phyloP scores from a whole-genome alignment of 1,284 basidiomycete species.

The Schizophyllum commune region DNA sequence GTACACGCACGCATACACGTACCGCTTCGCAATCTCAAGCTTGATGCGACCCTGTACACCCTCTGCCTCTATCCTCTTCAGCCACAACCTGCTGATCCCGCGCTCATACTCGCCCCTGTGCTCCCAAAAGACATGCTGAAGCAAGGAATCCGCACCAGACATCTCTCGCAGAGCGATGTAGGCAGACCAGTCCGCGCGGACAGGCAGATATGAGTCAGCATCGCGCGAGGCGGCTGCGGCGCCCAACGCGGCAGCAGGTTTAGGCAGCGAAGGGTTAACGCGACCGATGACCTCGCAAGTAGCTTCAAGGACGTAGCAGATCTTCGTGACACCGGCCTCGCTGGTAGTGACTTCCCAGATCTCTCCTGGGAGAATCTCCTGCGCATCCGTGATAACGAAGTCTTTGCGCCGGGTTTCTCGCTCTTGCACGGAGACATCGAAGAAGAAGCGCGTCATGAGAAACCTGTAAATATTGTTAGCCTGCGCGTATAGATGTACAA shows the following conservation, averaged over 20 bases:
- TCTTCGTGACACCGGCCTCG: conserved; percentile 19
- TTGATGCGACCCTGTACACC: conserved; percentile 36
- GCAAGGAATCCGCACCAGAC: conserved; percentile 16
- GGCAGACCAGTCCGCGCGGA: conserved; percentile 58
- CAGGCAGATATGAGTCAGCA: conserved; percentile 7
- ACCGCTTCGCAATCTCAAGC: conserved; percentile 44
- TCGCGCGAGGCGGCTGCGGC: neutral
- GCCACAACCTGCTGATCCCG: conserved; percentile 61
- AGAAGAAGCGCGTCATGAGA: conserved; percentile 53
- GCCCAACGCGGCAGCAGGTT: neutral
- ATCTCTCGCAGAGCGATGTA: conserved; percentile 34
- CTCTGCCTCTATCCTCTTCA: conserved; percentile 35
- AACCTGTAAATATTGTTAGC: conserved; percentile 34
- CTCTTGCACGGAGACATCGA: conserved; percentile 43
- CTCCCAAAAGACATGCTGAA: conserved; percentile 43
- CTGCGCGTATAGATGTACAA: conserved; percentile 1
- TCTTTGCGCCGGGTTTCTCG: conserved; percentile 17
- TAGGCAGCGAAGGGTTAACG: neutral
- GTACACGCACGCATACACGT: conserved; percentile 58
- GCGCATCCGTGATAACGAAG: conserved; percentile 33
- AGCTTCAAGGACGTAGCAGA: conserved; percentile 49
- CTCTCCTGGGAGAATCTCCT: conserved; percentile 44
- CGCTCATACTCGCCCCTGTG: conserved; percentile 61
- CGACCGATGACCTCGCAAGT: conserved; percentile 66
- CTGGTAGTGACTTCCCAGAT: conserved; percentile 48